Conservation (phyloP, 2,329 filamentous ascomycete species). For the Emmonsia crescens region DNA sequence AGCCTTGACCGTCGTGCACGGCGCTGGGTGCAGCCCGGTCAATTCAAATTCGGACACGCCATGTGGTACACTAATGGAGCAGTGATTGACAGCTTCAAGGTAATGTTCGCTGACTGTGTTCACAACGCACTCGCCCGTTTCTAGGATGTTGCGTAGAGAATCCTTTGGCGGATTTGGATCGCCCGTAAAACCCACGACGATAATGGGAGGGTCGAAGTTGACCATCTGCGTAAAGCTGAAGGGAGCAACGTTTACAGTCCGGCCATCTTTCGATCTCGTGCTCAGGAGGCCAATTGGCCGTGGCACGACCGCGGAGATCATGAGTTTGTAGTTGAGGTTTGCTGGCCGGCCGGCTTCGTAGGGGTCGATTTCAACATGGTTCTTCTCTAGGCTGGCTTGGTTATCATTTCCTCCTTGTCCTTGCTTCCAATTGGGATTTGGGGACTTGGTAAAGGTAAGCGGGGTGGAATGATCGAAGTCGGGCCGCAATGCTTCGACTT, state of each 20-base stretch:
- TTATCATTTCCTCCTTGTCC: conserved; percentile 35
- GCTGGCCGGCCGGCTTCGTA: conserved; percentile 58
- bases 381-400: conserved; percentile 40
- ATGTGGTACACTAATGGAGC: conserved; percentile 65
- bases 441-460: conserved; percentile 31
- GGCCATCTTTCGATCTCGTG: conserved; percentile 51
- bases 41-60: conserved; percentile 71
- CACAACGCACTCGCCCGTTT: conserved; percentile 65
- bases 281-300: conserved; percentile 62
- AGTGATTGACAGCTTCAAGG: conserved; percentile 78
- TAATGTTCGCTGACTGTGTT: conserved; percentile 81
- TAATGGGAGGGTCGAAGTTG: conserved; percentile 76
- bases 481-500: conserved; percentile 33
- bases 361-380: conserved; percentile 71
- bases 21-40: conserved; percentile 60
- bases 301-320: conserved; percentile 74
- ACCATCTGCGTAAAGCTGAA: conserved; percentile 81
- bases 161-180: conserved; percentile 59
- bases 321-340: conserved; percentile 76
- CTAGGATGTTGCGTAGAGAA: conserved; percentile 61
- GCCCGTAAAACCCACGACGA: conserved; percentile 53
- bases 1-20: conserved; percentile 54
- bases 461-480: conserved; percentile 27
- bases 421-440: conserved; percentile 32
- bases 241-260: conserved; percentile 65